Conservation (phyloP, 2,329 filamentous ascomycete genomes). For the Stagonosporopsis chrysanthemi region DNA sequence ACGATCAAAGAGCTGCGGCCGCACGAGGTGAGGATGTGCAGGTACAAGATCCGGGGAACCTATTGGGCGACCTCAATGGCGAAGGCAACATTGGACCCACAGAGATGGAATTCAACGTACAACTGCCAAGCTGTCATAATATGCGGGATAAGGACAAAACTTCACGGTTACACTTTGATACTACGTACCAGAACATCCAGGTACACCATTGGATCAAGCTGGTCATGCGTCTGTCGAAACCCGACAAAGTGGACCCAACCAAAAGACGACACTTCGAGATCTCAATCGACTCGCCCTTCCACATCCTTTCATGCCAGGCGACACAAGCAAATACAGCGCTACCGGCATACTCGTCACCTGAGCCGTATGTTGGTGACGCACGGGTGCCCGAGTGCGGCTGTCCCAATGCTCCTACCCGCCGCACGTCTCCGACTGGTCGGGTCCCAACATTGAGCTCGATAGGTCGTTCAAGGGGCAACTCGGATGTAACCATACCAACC, state of each 20-base stretch:
- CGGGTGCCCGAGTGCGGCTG: conserved; percentile 66
- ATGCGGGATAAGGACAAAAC: conserved; percentile 75
- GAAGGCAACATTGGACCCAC: conserved; percentile 84
- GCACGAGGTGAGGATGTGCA: conserved; percentile 63
- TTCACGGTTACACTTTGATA: conserved; percentile 81
- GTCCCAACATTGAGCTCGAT: conserved; percentile 67
- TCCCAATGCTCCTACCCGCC: conserved; percentile 66
- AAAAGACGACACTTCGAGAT: conserved; percentile 93
- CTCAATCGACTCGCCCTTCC: conserved; percentile 94
- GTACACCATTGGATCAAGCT: conserved; percentile 99
- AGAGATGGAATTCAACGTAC: conserved; percentile 93
- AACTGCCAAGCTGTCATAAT: conserved; percentile 85
- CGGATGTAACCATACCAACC: conserved; percentile 29
- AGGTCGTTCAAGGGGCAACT: conserved; percentile 45
- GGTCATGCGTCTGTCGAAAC: conserved; percentile 87
- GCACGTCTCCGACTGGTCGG: conserved; percentile 57
- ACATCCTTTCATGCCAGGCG: conserved; percentile 91
- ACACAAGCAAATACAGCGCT: conserved; percentile 87
- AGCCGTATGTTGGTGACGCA: conserved; percentile 44
- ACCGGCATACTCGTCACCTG: conserved; percentile 75
- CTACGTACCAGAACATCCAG: conserved; percentile 91
- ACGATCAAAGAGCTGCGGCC: conserved; percentile 64
- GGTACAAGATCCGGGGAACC: conserved; percentile 67
- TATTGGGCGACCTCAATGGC: conserved; percentile 78
- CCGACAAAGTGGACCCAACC: conserved; percentile 77